A percentile compares a stretch with the other conserved stretches of the same genome.
Evolutionary conservation across 129 eudicot species (phyloP).

Genomic region (Flaveria ramosissima): DNA sequence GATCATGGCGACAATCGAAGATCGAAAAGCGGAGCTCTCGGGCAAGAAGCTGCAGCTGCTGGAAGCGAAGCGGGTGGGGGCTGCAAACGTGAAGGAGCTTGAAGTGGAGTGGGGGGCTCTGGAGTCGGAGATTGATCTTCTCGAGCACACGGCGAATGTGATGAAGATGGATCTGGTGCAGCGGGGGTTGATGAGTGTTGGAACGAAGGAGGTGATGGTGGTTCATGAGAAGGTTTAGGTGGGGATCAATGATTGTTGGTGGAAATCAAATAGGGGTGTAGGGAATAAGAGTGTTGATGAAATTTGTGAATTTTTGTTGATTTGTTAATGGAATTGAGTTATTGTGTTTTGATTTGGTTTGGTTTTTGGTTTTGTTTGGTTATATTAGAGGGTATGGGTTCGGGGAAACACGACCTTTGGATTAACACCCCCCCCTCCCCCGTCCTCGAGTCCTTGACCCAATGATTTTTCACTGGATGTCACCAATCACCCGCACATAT

Average conservation of each 20-base stretch:
- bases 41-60: background rate
- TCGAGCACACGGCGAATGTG: conserved; percentile 34
- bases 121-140: conserved; percentile 30
- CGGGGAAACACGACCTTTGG: no score
- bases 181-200: background rate
- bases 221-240: conserved; percentile 16
- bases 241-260: no score
- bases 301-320: background rate
- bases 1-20: conserved; percentile 5
- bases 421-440: no score
- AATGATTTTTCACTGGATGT: no score
- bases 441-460: no score
- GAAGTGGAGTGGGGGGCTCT: conserved; percentile 28
- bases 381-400: no score
- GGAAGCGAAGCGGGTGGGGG: conserved; percentile 21
- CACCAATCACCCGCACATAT: no score
- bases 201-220: conserved; percentile 12
- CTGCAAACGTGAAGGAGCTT: background rate
- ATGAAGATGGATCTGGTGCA: conserved; percentile 23
- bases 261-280: background rate
- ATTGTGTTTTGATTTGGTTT: background rate
- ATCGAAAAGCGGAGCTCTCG: conserved; percentile 4
- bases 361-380: background rate
- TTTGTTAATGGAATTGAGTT: background rate
- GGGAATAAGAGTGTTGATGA: background rate